phyloP scores from a whole-genome alignment of 331 rosid genomes.

The Saraca asoca region DNA sequence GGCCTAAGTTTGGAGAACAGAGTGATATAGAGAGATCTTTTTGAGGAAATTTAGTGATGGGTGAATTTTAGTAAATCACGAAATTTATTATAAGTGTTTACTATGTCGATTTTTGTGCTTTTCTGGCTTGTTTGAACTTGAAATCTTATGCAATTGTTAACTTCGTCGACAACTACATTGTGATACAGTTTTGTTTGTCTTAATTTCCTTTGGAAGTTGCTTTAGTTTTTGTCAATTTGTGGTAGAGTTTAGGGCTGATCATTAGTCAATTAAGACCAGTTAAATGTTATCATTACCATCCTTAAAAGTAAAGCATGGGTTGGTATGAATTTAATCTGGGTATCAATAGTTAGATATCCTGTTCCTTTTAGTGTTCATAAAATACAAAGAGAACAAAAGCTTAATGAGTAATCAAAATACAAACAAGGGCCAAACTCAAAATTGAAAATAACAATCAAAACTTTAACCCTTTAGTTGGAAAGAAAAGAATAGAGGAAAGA shows the following conservation, averaged over 20 bases:
- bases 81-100: slow-evolving; percentile 39
- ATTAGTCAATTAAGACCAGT: no score
- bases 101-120: slow-evolving; percentile 33
- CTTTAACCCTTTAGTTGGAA: no score
- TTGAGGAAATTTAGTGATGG: slow-evolving; percentile 44
- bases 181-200: slow-evolving; percentile 19
- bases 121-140: slow-evolving; percentile 38
- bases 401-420: no score
- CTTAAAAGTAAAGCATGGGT: no score
- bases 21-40: slow-evolving; percentile 40
- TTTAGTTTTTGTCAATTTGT: background rate
- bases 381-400: no score
- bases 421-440: no score
- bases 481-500: no score
- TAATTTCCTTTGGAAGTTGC: background rate
- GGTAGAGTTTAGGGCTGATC: background rate
- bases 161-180: slow-evolving; percentile 32
- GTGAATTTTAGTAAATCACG: slow-evolving; percentile 38
- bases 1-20: slow-evolving; percentile 31
- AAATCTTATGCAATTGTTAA: background rate
- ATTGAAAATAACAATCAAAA: no score
- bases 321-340: no score
- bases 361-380: no score
- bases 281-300: no score
- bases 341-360: no score